Conservation (phyloP, 495 filamentous ascomycete genomes). For the Geopyxis carbonaria region DNA sequence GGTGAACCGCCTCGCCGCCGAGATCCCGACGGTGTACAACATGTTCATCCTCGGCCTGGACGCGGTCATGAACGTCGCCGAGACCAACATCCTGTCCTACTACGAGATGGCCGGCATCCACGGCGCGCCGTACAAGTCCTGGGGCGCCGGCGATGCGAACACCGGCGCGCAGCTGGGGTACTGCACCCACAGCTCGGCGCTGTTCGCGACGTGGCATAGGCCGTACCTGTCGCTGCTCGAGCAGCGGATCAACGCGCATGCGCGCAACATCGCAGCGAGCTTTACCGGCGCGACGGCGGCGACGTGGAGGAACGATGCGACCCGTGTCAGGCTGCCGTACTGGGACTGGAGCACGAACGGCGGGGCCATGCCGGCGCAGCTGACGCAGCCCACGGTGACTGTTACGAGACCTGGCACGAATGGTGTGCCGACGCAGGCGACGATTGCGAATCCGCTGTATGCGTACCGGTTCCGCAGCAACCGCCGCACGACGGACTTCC, state of each 20-base stretch:
- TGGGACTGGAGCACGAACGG: constrained; percentile 20
- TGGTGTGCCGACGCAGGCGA: constrained; percentile 14
- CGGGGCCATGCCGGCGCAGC: constrained; percentile 7
- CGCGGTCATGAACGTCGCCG: constrained; percentile 15
- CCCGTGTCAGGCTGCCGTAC: constrained; percentile 12
- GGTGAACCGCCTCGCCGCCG: too few species aligned
- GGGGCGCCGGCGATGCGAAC: constrained; percentile 14
- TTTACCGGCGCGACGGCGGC: constrained; percentile 13
- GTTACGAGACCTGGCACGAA: neutral
- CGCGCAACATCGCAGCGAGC: constrained; percentile 7
- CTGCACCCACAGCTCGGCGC: constrained; percentile 45
- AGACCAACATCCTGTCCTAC: constrained; percentile 20
- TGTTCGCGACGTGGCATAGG: constrained; percentile 58
- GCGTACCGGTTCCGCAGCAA: constrained; percentile 37
- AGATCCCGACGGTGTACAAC: too few species aligned
- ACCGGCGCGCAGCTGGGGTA: constrained; percentile 32
- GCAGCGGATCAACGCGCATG: constrained; percentile 13
- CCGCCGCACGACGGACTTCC: constrained; percentile 3
- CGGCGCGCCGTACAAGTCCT: constrained; percentile 24
- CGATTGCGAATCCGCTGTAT: constrained; percentile 46
- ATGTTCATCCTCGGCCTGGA: constrained; percentile 26
- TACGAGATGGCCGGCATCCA: constrained; percentile 29
- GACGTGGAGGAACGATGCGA: constrained; percentile 15
- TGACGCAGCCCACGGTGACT: constrained; percentile 4
- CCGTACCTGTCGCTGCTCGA: constrained; percentile 49